Evolutionary conservation across 768 basidiomycete species (phyloP).

Genomic region (Pisolithus marmoratus): DNA sequence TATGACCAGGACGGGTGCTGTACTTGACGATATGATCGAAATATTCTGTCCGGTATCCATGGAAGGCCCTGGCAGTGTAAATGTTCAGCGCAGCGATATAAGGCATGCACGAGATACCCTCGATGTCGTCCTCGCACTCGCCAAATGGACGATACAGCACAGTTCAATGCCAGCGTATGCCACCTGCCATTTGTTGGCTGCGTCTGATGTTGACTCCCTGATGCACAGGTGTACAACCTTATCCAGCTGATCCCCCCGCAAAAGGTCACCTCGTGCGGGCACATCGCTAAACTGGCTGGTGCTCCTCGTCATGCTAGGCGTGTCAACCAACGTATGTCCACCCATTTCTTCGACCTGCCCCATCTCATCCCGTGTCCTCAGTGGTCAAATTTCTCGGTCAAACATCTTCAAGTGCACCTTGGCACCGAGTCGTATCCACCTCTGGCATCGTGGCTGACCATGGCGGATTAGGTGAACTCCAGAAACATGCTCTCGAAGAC

Average conservation of each 20-base stretch:
- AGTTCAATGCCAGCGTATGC: conserved; percentile 16
- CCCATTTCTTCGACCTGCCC: background rate
- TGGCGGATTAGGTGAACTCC: conserved; percentile 63
- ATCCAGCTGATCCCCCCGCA: conserved; percentile 62
- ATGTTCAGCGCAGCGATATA: background rate
- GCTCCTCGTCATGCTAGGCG: conserved; percentile 71
- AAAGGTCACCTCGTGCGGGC: conserved; percentile 69
- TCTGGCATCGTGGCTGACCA: conserved; percentile 68
- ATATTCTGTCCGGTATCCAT: background rate
- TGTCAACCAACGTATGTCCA: conserved; percentile 65
- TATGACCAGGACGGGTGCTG: no score
- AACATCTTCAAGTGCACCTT: conserved; percentile 60
- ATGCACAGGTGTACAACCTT: conserved; percentile 55
- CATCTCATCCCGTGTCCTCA: conserved; percentile 30
- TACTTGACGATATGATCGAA: no score
- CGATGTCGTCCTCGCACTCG: background rate
- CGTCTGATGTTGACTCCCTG: background rate
- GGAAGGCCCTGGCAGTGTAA: background rate
- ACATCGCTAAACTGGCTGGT: conserved; percentile 72
- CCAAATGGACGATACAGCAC: conserved; percentile 10
- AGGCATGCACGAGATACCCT: background rate
- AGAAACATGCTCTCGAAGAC: conserved; percentile 59
- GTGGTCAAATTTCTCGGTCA: conserved; percentile 67
- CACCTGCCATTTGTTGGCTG: no score
- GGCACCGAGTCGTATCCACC: conserved; percentile 70